Evolutionary conservation across 805 yeast genomes (phyloP), one percentile per base, ranked within the genome.

Genomic region (Candida ipomoeae): DNA sequence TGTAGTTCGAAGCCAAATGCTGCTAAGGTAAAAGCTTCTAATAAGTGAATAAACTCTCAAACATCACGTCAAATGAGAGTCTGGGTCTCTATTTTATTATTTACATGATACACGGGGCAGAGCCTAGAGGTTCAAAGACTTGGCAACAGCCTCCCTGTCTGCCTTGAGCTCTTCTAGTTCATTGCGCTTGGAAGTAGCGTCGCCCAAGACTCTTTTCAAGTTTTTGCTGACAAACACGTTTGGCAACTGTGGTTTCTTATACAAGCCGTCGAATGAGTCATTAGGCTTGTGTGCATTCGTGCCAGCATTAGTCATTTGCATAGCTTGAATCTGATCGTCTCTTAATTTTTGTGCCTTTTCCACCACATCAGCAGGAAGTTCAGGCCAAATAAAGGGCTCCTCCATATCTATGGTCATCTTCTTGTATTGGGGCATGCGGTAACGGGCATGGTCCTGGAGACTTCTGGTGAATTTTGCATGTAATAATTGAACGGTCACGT

Each of bases 361-460:
- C 34, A 62, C 66, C 31, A 64, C 41, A 35, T 58, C 75, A 14
- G 75, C 79, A 1, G 71, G 66, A 47, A 71, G 58, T 36, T 79
- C 85, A 3, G 99, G 99, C 97, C 97, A 94, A 43, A 94, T 78
- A 65, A 94, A 94, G 21, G 99, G 99, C 57, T 92, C 89, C 51
- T 83, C 84, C 92, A 94, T 87, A 60, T 91, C 98, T 47, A 94
- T 86, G 20, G 97, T 92, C 98, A 94, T 94, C 70, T 90, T 91
- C 75, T 94, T 94, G 57, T 81, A 79, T 70, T 89, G 96, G 1
- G 91, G 83, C 6, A 77, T 74, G 69, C 96, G 81, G 71, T 78
- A 82, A 65, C 97, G 83, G 15, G 89, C 85, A 58, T 76, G 76
- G 48, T 83, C 84, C 53, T 71, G 59, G 18, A 74, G 62, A 15